phyloP scores from a whole-genome alignment of 108 stramenopile species.

The Fragilariopsis cylindrus region DNA sequence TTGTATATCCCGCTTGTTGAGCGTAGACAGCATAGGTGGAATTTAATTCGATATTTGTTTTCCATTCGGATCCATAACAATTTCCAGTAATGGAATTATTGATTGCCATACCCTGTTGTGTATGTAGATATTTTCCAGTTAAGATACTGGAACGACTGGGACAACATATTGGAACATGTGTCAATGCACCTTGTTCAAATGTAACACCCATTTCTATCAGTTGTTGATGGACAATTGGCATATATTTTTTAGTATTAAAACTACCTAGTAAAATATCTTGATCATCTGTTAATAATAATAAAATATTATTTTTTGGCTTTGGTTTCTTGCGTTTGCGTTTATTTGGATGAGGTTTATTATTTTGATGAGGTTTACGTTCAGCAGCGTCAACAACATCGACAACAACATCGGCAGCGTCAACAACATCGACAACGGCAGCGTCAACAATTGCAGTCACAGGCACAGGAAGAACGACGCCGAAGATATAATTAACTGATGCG shows the following conservation, averaged over 20 bases:
- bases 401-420: too few species aligned
- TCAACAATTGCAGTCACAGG: too few species aligned
- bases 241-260: conserved; percentile 23
- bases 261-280: conserved; percentile 41
- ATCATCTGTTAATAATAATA: conserved; percentile 43
- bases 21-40: conserved; percentile 37
- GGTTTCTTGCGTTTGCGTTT: too few species aligned
- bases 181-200: conserved; percentile 33
- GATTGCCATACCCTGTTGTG: conserved; percentile 4
- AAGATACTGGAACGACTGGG: conserved; percentile 34
- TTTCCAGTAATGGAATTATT: conserved; percentile 31
- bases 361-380: too few species aligned
- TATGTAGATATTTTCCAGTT: conserved; percentile 42
- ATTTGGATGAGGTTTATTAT: too few species aligned
- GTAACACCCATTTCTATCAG: conserved; percentile 30
- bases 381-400: too few species aligned
- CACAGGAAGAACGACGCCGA: too few species aligned
- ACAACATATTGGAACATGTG: conserved; percentile 46
- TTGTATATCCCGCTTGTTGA: conserved; percentile 34
- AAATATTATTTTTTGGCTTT: conserved; percentile 17
- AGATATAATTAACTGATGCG: too few species aligned
- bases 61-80: conserved; percentile 40
- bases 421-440: too few species aligned
- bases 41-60: conserved; percentile 8
- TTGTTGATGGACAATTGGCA: conserved; percentile 28